Conservation (phyloP, 768 basidiomycete species). For the Leccinum broughii region DNA sequence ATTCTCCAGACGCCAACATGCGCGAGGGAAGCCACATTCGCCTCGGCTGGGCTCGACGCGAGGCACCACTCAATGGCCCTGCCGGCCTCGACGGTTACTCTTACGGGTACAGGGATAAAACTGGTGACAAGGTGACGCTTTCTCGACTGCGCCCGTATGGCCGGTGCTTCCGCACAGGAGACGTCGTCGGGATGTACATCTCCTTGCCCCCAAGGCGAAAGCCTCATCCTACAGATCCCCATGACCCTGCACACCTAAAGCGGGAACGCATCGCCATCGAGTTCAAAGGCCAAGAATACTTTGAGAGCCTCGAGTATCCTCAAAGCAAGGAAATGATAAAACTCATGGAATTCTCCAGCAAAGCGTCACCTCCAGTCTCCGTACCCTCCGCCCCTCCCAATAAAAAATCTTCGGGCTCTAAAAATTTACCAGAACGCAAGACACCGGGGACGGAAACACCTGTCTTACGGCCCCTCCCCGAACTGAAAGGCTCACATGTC, state of each 20-base stretch:
- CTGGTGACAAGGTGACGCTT: constrained; percentile 86
- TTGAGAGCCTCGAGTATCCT: constrained; percentile 89
- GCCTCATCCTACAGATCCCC: constrained; percentile 59
- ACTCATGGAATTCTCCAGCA: constrained; percentile 76
- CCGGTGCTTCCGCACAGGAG: constrained; percentile 69
- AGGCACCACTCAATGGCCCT: constrained; percentile 91
- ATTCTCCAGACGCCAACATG: constrained; percentile 45
- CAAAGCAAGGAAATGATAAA: constrained; percentile 90
- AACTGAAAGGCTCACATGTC: constrained; percentile 67
- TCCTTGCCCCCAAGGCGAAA: constrained; percentile 71
- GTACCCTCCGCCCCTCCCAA: constrained; percentile 52
- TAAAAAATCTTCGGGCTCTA: constrained; percentile 70
- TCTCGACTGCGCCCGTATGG: constrained; percentile 84
- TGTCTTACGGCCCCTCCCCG: constrained; percentile 65
- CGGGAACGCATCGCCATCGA: constrained; percentile 93
- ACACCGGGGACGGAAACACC: constrained; percentile 34
- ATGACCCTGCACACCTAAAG: constrained; percentile 80
- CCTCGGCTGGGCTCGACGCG: constrained; percentile 89
- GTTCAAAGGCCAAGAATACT: constrained; percentile 96
- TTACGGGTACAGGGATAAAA: constrained; percentile 89
- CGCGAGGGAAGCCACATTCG: constrained; percentile 80
- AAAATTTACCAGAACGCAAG: constrained; percentile 63
- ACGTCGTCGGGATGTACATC: constrained; percentile 93
- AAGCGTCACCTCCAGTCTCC: constrained; percentile 53
- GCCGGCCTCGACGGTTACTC: constrained; percentile 93